Conservation (phyloP, 2,329 filamentous ascomycete species). For the Colletotrichum incanum region DNA sequence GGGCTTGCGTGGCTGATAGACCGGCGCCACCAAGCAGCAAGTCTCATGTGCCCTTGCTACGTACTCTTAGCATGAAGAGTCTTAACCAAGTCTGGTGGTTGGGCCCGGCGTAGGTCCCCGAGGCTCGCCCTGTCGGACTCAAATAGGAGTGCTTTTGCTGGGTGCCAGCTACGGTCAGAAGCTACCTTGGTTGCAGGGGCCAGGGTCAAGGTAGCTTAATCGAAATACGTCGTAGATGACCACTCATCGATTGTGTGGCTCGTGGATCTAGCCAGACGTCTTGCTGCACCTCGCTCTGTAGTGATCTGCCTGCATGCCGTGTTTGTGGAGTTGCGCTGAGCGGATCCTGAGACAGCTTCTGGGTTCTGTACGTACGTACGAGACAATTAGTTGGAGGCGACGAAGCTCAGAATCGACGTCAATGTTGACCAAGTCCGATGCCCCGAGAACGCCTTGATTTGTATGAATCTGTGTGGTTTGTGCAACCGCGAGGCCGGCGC, state of each 20-base stretch:
- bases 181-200: neutral
- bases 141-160: neutral
- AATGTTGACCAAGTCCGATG: neutral
- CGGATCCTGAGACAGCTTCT: neutral
- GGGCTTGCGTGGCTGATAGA: neutral
- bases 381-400: neutral
- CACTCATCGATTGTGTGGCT: slow-evolving; percentile 5
- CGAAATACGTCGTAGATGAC: neutral
- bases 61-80: neutral
- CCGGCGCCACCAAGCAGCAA: neutral
- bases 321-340: neutral
- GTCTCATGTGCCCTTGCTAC: neutral
- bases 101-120: neutral
- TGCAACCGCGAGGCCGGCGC: neutral
- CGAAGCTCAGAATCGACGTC: neutral
- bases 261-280: neutral
- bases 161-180: slow-evolving; percentile 2
- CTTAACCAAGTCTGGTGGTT: slow-evolving; percentile 5
- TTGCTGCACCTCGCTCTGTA: neutral
- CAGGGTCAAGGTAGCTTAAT: neutral
- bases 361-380: neutral
- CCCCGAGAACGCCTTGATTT: neutral
- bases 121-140: neutral
- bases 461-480: neutral
- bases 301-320: slow-evolving; percentile 2